Conservation (phyloP, 2,329 filamentous ascomycete species). For the Alternaria atra region DNA sequence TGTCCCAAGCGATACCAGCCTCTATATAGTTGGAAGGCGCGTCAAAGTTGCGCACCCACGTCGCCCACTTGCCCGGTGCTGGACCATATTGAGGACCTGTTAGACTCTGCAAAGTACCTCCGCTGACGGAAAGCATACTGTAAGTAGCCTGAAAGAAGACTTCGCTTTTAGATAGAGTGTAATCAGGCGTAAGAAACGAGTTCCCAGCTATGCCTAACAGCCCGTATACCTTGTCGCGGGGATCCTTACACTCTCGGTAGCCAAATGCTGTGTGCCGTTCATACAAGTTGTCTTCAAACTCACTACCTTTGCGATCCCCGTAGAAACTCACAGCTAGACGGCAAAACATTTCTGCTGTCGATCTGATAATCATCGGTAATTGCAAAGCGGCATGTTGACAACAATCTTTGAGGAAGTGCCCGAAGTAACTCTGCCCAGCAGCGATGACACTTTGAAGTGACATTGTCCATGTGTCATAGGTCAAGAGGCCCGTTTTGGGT, state of each 20-base stretch:
- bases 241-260: background rate
- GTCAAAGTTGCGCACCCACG: background rate
- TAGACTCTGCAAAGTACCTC: background rate
- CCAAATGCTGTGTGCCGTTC: background rate
- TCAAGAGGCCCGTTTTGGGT: background rate
- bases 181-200: background rate
- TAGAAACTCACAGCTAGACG: background rate
- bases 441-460: background rate
- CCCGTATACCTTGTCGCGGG: conserved; percentile 1
- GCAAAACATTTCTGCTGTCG: background rate
- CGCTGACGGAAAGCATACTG: background rate
- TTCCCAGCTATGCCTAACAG: background rate
- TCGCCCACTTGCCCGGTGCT: background rate
- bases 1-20: background rate
- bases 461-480: background rate
- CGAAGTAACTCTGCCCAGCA: background rate
- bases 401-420: background rate
- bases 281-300: background rate
- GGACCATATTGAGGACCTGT: background rate
- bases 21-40: background rate
- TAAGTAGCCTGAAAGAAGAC: background rate
- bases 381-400: background rate
- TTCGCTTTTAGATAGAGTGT: background rate
- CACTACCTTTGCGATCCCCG: background rate
- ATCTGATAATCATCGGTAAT: background rate